Base-by-base conservation (phyloP, 208 protist genomes). In the Angomonas deanei region DNA sequence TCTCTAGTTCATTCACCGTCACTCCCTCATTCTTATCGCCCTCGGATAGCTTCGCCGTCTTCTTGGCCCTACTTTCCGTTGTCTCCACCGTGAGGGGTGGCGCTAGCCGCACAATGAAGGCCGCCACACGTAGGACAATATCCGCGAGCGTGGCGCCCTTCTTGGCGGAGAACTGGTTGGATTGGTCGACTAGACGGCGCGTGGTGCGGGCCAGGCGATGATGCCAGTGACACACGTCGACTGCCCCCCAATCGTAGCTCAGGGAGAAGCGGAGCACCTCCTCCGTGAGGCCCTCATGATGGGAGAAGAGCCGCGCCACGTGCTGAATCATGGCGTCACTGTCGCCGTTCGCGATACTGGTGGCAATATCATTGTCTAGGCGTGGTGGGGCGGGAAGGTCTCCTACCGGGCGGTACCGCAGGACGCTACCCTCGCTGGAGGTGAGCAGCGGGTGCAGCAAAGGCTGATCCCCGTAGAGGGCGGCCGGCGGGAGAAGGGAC, bases 321-420 rank as follows among this genome's bases (percentile, higher is more conserved):
- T 76, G 75, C 54, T 87, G 76, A 13, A 90, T 38, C 19, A 79
- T 78, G n/a, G 61, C 74, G 5, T 57, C 32, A 28, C 78, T 11
- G 33, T 94, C 82, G 10, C 85, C 85, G 56, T 89, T 83, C 1
- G 64, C 81, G 42, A 91, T 70, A 53, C 70, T 67, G 8, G 82
- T 94, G 58, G 75, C 74, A 15, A 88, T 65, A 24, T 87, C 76
- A 58, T 92, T 81, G 68, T 89, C 81, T 39, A 91, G 70, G n/a
- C 61, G 70, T 4, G 55, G 23, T 6, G 53, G 55, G 30, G 48
- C 21, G n/a, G 47, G 47, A 5, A 24, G 11, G 47, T 17, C 6
- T 5, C 47, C 47, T n/a, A 57, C 39, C 0, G 55, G 75, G 52
- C 24, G 30, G 65, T 61, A 70, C 58, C 47, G 42, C 50, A 66